Base-by-base conservation (phyloP, 2,329 filamentous ascomycete genomes). In the Neocucurbitaria cava region DNA sequence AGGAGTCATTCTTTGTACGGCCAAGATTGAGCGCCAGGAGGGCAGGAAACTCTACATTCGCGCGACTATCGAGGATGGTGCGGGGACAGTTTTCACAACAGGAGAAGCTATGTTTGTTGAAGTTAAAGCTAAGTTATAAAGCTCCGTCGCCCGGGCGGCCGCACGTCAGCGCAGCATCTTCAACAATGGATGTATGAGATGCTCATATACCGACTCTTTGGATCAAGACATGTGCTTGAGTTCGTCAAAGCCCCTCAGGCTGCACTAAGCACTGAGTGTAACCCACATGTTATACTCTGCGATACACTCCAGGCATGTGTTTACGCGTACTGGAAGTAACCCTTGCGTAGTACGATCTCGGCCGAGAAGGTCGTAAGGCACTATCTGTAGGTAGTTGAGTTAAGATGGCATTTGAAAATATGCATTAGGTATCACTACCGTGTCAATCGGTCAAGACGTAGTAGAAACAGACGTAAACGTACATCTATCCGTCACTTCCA, bases 11-110 rank as follows among this genome's bases (percentile, higher is more conserved):
- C 62, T 87, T 21, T 78, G 80, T 15, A 80, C 71, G 18, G 78
- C 79, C 0, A 76, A 72, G 61, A 59, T 82, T 31, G 67, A 76
- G 18, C 81, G 76, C 65, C 66, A 73, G 10, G 82, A 85, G 39
- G 82, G 83, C 3, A 78, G 83, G 59, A 88, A 88, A 74, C 73
- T 80, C 17, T 85, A 75, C 61, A 68, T 82, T 7, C 75, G 76
- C 43, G 82, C 76, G 1, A 77, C 76, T 28, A 70, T 88, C 18
- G 81, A 83, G 65, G 78, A 83, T 54, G 80, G 78, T 1, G 62
- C 78, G 2, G 81, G 82, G 1, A 72, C 63, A 2, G 72, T 83
- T 33, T 76, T 83, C 65, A 81, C 85, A 5, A 78, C 65, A 18
- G 83, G 76, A 1, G 84, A 87, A 26, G 80, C 76, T n/a, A 63